A percentile compares a stretch with the other conserved stretches of the same genome.
phyloP scores from a whole-genome alignment of 805 yeast species.

The Candida golubevii region DNA sequence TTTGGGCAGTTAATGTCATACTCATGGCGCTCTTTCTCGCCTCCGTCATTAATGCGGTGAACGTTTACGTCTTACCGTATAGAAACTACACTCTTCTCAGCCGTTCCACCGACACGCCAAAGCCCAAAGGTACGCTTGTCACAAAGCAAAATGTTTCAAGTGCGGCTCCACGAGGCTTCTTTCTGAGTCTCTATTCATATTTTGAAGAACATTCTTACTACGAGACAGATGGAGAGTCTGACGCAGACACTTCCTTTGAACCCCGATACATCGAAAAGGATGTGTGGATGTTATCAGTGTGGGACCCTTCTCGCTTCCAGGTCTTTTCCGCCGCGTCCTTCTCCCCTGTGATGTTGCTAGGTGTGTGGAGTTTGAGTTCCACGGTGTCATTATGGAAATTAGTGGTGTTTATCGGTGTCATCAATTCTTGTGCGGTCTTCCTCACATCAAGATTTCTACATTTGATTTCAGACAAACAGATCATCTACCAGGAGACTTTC shows the following conservation, averaged over 20 bases:
- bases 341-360: conserved; percentile 52
- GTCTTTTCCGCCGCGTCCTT: conserved; percentile 48
- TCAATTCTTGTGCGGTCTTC: conserved; percentile 33
- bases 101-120: conserved; percentile 15
- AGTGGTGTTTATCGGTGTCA: conserved; percentile 27
- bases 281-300: conserved; percentile 55
- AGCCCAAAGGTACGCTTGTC: conserved; percentile 27
- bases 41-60: conserved; percentile 17
- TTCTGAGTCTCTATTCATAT: conserved; percentile 10
- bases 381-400: conserved; percentile 29
- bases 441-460: conserved; percentile 42
- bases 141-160: conserved; percentile 12
- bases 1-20: conserved; percentile 17
- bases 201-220: conserved; percentile 15
- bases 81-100: conserved; percentile 32
- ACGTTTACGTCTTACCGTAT: conserved; percentile 16
- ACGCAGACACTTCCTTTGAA: conserved; percentile 22
- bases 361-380: conserved; percentile 28
- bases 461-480: conserved; percentile 53
- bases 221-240: conserved; percentile 17
- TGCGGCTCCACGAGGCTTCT: conserved; percentile 10
- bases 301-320: conserved; percentile 64
- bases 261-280: conserved; percentile 23
- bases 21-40: conserved; percentile 11
- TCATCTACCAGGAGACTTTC: conserved; percentile 55